These are phyloP conservation scores for Aspergillus incahuasiensis DNA, from an alignment of 495 filamentous ascomycete species.

Conservation along the genomic window DNA sequence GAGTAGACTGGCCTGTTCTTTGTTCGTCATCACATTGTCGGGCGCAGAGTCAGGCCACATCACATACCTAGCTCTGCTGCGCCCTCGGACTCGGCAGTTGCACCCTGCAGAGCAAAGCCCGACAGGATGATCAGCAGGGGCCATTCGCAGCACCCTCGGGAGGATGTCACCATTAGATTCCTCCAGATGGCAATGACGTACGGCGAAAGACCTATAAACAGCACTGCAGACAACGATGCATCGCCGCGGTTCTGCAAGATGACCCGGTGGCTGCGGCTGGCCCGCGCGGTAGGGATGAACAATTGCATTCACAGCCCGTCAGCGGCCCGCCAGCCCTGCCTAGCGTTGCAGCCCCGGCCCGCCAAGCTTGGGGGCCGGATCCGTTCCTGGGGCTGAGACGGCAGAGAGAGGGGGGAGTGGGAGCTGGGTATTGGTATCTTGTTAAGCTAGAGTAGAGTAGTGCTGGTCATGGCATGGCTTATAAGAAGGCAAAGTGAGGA, in stretches of 20 bases:
- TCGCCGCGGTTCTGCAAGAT: not conserved
- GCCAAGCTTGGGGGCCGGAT: not conserved
- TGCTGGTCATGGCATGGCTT: not conserved
- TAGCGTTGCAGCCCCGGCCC: not conserved
- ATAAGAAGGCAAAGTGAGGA: not conserved
- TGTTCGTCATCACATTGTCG: not conserved
- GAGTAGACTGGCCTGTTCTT: not conserved
- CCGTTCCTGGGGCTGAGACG: constrained; percentile 4
- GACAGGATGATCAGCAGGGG: not conserved
- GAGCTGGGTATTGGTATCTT: no score
- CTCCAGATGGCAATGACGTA: not conserved
- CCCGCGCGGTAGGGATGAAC: not conserved
- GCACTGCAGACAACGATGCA: not conserved
- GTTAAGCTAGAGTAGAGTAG: no score
- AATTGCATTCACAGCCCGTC: not conserved
- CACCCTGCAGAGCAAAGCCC: not conserved
- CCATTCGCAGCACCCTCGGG: not conserved
- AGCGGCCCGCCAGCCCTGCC: not conserved
- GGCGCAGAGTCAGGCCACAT: not conserved
- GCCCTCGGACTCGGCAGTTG: not conserved
- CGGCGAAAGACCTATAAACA: not conserved
- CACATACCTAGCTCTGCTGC: no score
- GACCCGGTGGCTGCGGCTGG: not conserved
- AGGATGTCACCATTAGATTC: not conserved
- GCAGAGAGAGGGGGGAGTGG: not conserved